Percentiles rank a stretch among this genome's conserved stretches.
Conservation (phyloP, 1,284 basidiomycete species). For the Coniophora puteana region DNA sequence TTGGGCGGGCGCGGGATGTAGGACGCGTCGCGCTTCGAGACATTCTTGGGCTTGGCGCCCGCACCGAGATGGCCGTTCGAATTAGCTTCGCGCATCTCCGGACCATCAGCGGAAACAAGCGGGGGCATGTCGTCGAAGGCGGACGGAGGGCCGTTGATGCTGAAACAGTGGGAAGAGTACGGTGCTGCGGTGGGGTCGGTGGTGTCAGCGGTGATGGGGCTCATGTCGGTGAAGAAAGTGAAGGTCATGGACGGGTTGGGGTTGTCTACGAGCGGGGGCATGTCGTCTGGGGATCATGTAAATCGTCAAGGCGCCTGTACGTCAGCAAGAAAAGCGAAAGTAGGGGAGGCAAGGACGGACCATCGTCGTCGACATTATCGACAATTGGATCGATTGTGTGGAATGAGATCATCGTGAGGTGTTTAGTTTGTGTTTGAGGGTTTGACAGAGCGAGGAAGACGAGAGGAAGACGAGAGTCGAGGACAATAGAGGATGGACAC, state of each 20-base stretch:
- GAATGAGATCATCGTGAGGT: constrained; percentile 20
- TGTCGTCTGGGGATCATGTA: constrained; percentile 28
- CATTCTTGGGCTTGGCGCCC: constrained; percentile 31
- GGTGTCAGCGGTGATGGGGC: constrained; percentile 36
- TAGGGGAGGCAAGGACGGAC: constrained; percentile 12
- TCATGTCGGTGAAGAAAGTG: constrained; percentile 45
- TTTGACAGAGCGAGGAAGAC: constrained; percentile 1
- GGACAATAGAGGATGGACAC: constrained; percentile 13
- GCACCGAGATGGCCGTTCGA: constrained; percentile 11
- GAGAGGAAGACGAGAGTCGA: not conserved
- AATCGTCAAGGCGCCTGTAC: constrained; percentile 12
- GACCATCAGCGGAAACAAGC: constrained; percentile 13
- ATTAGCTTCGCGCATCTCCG: constrained; percentile 18
- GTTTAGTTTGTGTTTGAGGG: not conserved
- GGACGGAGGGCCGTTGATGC: constrained; percentile 9
- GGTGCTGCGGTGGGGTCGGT: constrained; percentile 32
- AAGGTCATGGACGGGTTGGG: constrained; percentile 44
- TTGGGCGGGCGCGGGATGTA: constrained; percentile 92
- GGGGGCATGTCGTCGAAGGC: constrained; percentile 6
- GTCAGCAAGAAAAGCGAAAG: constrained; percentile 1
- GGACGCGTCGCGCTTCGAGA: constrained; percentile 45
- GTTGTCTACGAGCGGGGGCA: constrained; percentile 50
- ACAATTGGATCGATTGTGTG: constrained; percentile 19
- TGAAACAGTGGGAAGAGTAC: constrained; percentile 8
- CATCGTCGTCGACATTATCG: constrained; percentile 24